These are phyloP conservation scores for Fonsecaea pugnacius DNA, from an alignment of 2,329 filamentous ascomycete species.

Conservation along the genomic window DNA sequence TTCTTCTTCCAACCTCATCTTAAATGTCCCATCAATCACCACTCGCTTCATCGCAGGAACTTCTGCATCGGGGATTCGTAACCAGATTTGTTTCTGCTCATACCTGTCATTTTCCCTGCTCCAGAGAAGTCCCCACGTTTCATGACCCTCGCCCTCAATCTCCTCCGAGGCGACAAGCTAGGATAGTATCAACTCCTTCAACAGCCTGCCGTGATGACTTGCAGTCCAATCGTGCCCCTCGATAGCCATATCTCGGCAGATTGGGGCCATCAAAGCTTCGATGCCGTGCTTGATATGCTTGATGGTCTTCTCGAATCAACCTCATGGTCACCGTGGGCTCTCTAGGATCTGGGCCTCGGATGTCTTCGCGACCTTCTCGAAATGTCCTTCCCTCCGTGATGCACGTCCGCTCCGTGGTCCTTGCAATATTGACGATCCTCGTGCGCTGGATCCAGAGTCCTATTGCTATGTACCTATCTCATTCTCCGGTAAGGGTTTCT, in stretches of 20 bases:
- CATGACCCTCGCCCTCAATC: conserved; percentile 15
- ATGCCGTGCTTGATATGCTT: conserved; percentile 17
- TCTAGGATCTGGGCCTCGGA: conserved; percentile 1
- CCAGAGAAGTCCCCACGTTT: conserved; percentile 5
- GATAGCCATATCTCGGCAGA: conserved; percentile 17
- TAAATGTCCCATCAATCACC: conserved; percentile 4
- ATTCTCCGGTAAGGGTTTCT: conserved; percentile 6
- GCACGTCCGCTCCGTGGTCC: conserved; percentile 15
- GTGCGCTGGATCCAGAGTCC: conserved; percentile 21
- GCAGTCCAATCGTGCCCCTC: conserved; percentile 22
- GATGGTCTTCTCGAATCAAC: conserved; percentile 28
- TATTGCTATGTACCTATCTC: conserved; percentile 12
- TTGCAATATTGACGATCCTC: conserved; percentile 27
- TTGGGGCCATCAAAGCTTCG: conserved; percentile 19
- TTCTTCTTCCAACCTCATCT: conserved; percentile 32
- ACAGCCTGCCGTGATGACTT: conserved; percentile 9
- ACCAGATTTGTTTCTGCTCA: conserved; percentile 7
- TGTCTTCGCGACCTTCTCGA: conserved; percentile 25
- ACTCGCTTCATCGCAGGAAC: neutral
- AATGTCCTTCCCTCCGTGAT: conserved; percentile 24
- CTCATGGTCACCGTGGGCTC: conserved; percentile 1
- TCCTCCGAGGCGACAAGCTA: conserved; percentile 18
- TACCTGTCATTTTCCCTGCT: conserved; percentile 2
- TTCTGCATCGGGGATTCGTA: neutral
- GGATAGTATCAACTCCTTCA: conserved; percentile 15